phyloP scores from a whole-genome alignment of 2,329 filamentous ascomycete species.

The Colletotrichum coccodes region DNA sequence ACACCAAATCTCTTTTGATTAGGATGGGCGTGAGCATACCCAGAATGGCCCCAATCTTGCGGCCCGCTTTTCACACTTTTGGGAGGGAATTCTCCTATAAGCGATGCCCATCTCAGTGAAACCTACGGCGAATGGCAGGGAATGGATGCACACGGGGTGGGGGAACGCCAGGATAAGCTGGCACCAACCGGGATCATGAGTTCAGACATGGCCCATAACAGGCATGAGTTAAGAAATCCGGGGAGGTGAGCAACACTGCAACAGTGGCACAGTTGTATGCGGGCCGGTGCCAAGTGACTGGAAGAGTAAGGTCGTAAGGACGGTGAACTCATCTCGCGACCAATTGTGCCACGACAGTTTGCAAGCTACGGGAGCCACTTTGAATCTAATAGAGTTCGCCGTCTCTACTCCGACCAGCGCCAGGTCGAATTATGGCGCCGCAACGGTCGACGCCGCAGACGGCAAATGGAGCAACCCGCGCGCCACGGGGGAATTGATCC shows the following conservation, averaged over 20 bases:
- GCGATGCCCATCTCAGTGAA: constrained; percentile 14
- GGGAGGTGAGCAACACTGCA: constrained; percentile 11
- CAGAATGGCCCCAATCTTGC: not conserved
- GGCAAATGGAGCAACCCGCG: too few species aligned
- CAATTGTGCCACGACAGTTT: constrained; percentile 16
- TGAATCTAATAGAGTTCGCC: constrained; percentile 20
- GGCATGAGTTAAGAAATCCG: constrained; percentile 17
- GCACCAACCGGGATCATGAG: not conserved
- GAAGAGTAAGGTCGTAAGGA: constrained; percentile 25
- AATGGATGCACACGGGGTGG: not conserved
- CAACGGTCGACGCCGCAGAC: too few species aligned
- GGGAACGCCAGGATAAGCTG: not conserved
- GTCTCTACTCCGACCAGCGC: not conserved
- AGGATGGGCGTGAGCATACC: constrained; percentile 14
- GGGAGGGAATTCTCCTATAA: constrained; percentile 1
- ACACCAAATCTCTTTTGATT: constrained; percentile 26
- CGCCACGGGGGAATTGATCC: constrained; percentile 25
- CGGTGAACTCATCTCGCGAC: not conserved
- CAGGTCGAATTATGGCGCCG: not conserved
- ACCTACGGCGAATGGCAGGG: not conserved
- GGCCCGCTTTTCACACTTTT: constrained; percentile 22
- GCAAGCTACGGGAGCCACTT: constrained; percentile 1
- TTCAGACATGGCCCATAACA: constrained; percentile 1
- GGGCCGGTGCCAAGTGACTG: constrained; percentile 19
- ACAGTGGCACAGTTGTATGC: not conserved